Base-by-base conservation (phyloP, 805 yeast species). In the Brettanomyces bruxellensis region DNA sequence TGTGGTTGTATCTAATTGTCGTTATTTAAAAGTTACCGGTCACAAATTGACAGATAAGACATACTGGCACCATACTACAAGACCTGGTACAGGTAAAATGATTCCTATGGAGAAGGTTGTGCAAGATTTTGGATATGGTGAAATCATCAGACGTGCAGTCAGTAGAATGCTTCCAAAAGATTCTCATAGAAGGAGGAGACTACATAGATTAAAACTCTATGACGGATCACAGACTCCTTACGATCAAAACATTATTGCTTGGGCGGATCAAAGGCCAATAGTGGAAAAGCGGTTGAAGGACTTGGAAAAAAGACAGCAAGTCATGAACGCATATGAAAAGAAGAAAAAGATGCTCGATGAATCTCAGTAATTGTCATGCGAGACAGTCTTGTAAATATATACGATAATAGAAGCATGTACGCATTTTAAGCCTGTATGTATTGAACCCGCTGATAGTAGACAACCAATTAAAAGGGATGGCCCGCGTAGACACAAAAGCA, bases 101-200 rank as follows among this genome's bases (percentile, higher is more conserved):
- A 75, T 81, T 40, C 81, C 96, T 23, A 84, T 93, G 93, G 80
- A 80, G 47, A 81, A 78, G 50, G 68, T 90, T 64, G 77, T 79
- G 37, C 78, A 70, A 41, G 82, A 89, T 61, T 80, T 83, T 57
- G 99, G 99, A 6, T 86, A 80, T 55, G 82, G 87, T n/a, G 98
- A 93, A 65, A 69, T 90, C 11, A 69, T 93, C 56, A 77, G 68
- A 56, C 79, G 84, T 56, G 98, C 99, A 2, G 99, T 93, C 5
- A 82, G 87, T 51, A 95, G 95, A 47, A 93, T 93, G 99, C 73
- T 93, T 47, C 99, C 99, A 39, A 90, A 87, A 69, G 91, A 93
- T 65, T 81, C 81, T 57, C 76, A 83, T 52, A 79, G 98, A 64
- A 76, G 82, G 57, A 68, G 71, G 12, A 80, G 99, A 63, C 65